Percentiles rank a stretch among this genome's conserved stretches.
Evolutionary conservation across 495 filamentous ascomycete species (phyloP).

Genomic region (Beverwykella pulmonaria): DNA sequence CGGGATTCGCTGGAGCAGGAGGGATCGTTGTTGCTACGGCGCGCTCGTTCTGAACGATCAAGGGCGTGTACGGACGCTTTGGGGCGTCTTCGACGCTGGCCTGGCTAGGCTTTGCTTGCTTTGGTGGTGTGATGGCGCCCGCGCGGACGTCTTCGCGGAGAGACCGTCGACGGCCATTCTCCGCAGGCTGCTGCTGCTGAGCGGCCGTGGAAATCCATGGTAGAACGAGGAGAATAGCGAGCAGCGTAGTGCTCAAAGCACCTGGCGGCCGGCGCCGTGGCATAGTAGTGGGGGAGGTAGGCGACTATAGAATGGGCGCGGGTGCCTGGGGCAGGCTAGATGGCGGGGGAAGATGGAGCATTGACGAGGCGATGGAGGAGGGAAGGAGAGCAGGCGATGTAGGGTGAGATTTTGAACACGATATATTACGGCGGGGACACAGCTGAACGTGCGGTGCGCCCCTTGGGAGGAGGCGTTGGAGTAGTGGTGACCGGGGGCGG

Average conservation of each 20-base stretch:
- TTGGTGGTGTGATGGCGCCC: slow-evolving; percentile 30
- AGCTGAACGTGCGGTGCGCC: slow-evolving; percentile 28
- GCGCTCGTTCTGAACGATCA: slow-evolving; percentile 76
- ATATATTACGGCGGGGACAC: slow-evolving; percentile 24
- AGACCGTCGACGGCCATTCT: slow-evolving; percentile 34
- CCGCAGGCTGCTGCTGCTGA: slow-evolving; percentile 47
- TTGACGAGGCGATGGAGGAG: slow-evolving; percentile 17
- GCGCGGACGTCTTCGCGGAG: slow-evolving; percentile 34
- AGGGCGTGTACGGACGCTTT: slow-evolving; percentile 40
- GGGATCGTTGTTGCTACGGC: slow-evolving; percentile 81
- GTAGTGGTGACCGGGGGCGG: background rate
- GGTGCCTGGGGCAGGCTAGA: slow-evolving; percentile 28
- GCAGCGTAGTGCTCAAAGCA: slow-evolving; percentile 47
- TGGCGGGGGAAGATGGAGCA: slow-evolving; percentile 31
- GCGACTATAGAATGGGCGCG: slow-evolving; percentile 28
- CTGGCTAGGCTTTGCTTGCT: slow-evolving; percentile 7
- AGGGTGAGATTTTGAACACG: slow-evolving; percentile 31
- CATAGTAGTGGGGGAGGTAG: slow-evolving; percentile 22
- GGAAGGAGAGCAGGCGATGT: slow-evolving; percentile 3
- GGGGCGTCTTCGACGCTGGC: slow-evolving; percentile 28
- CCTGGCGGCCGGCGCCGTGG: slow-evolving; percentile 46
- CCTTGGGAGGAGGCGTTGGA: background rate
- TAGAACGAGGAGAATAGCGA: slow-evolving; percentile 37
- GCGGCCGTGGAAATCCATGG: slow-evolving; percentile 39
- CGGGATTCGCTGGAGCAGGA: slow-evolving; percentile 71